Evolutionary conservation across 805 yeast genomes (phyloP).

Genomic region (Candida ipomoeae): DNA sequence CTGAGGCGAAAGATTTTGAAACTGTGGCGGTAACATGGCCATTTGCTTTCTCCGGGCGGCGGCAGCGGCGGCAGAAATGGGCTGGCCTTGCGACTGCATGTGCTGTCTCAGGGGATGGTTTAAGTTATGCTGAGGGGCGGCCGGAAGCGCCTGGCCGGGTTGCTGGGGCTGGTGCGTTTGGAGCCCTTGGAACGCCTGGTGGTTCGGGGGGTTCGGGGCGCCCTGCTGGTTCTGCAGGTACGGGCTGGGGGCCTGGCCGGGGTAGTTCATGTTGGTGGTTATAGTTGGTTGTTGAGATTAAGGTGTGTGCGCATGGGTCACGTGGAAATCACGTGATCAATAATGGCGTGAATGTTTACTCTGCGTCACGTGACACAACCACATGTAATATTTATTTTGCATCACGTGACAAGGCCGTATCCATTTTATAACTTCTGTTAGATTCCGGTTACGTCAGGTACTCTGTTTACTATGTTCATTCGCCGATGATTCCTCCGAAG

Average conservation of each 20-base stretch:
- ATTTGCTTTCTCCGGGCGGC: slow-evolving; percentile 22
- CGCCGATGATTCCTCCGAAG: no score
- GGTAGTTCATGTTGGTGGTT: slow-evolving; percentile 12
- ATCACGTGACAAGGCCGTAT: no score
- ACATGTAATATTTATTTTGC: no score
- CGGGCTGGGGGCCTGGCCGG: slow-evolving; percentile 8
- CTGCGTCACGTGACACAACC: no score
- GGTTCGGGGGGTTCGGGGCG: slow-evolving; percentile 1
- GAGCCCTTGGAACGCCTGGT: not conserved
- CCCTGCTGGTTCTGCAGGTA: slow-evolving; percentile 6
- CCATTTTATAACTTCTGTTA: no score
- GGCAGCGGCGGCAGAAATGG: slow-evolving; percentile 8
- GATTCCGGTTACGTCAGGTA: no score
- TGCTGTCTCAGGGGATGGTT: slow-evolving; percentile 6
- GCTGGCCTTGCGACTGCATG: slow-evolving; percentile 1
- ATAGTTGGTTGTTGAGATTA: not conserved
- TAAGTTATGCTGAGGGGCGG: not conserved
- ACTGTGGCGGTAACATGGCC: slow-evolving; percentile 26
- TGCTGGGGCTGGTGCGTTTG: slow-evolving; percentile 1
- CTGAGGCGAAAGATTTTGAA: slow-evolving; percentile 35
- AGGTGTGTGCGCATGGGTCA: no score
- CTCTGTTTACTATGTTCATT: no score
- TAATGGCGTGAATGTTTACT: no score
- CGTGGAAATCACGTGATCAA: no score
- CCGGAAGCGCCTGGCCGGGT: slow-evolving; percentile 4